phyloP scores from a whole-genome alignment of 768 basidiomycete genomes.

The Termitomyces sp. region DNA sequence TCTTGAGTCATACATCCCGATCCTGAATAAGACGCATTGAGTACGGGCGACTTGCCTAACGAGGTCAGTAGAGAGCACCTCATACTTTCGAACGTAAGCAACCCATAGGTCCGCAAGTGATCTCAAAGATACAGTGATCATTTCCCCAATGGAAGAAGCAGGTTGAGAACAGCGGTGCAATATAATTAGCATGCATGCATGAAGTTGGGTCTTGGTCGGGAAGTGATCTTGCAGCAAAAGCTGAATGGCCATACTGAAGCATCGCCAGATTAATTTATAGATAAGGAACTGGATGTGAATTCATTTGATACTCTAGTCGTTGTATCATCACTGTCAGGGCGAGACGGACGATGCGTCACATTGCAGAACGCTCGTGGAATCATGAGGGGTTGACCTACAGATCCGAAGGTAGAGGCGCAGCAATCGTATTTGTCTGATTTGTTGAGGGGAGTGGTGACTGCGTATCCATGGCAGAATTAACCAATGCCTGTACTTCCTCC shows the following conservation, averaged over 20 bases:
- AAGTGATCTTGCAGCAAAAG: neutral
- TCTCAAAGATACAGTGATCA: neutral
- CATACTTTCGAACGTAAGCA: neutral
- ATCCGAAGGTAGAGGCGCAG: neutral
- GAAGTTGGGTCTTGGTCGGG: neutral
- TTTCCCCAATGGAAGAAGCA: slow-evolving; percentile 1
- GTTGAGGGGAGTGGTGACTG: slow-evolving; percentile 16
- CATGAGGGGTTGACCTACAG: neutral
- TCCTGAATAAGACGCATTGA: no score
- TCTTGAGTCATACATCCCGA: neutral
- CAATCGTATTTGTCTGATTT: neutral
- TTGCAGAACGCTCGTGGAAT: neutral
- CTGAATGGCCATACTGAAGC: no score
- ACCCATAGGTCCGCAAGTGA: neutral
- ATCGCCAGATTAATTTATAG: neutral
- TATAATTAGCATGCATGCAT: neutral
- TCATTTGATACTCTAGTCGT: neutral
- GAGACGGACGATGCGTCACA: neutral
- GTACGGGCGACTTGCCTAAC: neutral
- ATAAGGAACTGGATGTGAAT: neutral
- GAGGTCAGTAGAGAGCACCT: neutral
- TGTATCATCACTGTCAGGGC: neutral
- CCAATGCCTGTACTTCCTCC: slow-evolving; percentile 26
- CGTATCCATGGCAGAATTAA: slow-evolving; percentile 19
- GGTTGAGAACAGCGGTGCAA: slow-evolving; percentile 1